Evolutionary conservation across 768 basidiomycete species (phyloP), one percentile per base, ranked within the genome.

Genomic region (Rhodotorula babjevae): DNA sequence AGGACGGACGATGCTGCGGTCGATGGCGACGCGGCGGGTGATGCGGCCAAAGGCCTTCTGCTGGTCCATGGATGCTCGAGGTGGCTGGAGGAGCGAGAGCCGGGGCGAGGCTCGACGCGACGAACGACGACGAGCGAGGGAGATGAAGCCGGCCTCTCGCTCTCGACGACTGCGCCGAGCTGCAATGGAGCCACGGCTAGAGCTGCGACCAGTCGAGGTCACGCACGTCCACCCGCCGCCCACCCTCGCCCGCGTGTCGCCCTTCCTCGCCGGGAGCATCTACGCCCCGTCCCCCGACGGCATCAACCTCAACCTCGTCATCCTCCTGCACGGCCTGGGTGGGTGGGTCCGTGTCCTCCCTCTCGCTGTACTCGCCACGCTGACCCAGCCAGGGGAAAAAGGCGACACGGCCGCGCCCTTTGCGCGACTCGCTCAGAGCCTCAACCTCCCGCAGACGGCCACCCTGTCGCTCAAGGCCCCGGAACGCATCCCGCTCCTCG

Each of bases 381-480:
- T n/a, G n/a, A n/a, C n/a, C n/a, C n/a, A n/a, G n/a, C n/a, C n/a
- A n/a, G n/a, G n/a, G n/a, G n/a, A n/a, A n/a, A n/a, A n/a, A 93
- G 93, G 93, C 36, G 93, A 95, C 81, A 92, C 89, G 0, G 87
- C 89, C 70, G 59, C 82, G 6, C 91, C 92, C 3, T 95, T 96
- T 79, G 83, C 84, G 46, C 87, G 87, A 65, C 86, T 96, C 12
- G 92, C 87, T 18, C 84, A 83, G 31, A 85, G 86, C 18, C 81
- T 96, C 60, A 90, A 87, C 75, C 85, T 96, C n/a, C 93, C 93
- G 0, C 92, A 94, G 79, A 95, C 93, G 0, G 91, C 92, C 5
- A 84, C 87, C 3, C 85, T 95, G n/a, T 85, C 90, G 2, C 79
- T 95, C 18, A 87, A 90, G 61, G 93, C 89, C 5, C 89, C 92